Conservation (phyloP, 371 early-diverging fungal species). For the Mucor ambiguus region DNA sequence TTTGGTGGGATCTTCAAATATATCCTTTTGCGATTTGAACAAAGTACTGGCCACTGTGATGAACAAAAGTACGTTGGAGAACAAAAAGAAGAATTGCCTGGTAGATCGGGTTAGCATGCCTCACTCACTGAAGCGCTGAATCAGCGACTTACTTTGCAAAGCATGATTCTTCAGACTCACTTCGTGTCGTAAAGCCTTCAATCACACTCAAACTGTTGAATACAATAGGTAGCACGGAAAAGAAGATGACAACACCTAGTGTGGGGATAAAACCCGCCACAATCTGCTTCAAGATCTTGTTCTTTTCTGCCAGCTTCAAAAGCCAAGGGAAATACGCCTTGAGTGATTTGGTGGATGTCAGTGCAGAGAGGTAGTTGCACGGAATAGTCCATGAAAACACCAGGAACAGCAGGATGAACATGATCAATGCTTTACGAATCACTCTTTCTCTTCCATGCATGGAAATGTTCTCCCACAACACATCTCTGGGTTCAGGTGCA, state of each 20-base stretch:
- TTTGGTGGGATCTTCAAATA: constrained; percentile 66
- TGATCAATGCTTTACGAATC: constrained; percentile 50
- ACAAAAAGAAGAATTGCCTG: constrained; percentile 86
- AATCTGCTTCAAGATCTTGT: constrained; percentile 53
- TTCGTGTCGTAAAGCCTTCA: constrained; percentile 70
- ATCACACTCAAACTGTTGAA: constrained; percentile 56
- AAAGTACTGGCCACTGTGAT: constrained; percentile 81
- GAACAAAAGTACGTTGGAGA: constrained; percentile 88
- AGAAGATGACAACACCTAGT: constrained; percentile 57
- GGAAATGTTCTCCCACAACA: constrained; percentile 75
- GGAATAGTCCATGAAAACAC: constrained; percentile 60
- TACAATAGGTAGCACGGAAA: constrained; percentile 67
- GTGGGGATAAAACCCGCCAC: constrained; percentile 65
- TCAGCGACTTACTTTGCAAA: constrained; percentile 59
- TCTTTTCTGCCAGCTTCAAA: constrained; percentile 46
- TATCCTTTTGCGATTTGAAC: constrained; percentile 71
- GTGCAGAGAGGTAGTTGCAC: constrained; percentile 55
- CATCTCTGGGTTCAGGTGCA: constrained; percentile 81
- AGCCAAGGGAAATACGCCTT: constrained; percentile 52
- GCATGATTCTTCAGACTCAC: constrained; percentile 70
- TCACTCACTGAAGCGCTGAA: background rate
- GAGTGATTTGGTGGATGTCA: constrained; percentile 55
- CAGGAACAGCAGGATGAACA: constrained; percentile 44
- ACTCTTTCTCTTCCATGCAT: constrained; percentile 56
- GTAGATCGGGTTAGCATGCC: constrained; percentile 18